Percentiles rank a stretch among this genome's conserved stretches.
phyloP scores from a whole-genome alignment of 2,329 filamentous ascomycete genomes.

The Huntiella decipiens region DNA sequence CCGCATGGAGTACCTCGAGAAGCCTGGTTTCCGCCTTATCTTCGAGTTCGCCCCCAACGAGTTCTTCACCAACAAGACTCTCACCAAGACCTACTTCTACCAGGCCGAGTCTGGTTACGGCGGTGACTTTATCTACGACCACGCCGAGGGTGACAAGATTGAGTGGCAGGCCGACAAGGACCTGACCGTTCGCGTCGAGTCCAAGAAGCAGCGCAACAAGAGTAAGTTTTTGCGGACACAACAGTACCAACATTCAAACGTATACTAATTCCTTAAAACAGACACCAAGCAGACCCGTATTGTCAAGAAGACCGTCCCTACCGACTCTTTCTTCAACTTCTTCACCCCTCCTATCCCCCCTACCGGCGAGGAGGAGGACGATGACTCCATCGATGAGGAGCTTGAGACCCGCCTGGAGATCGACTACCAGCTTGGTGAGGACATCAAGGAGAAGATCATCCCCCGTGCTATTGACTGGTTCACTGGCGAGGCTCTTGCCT shows the following conservation, averaged over 20 bases:
- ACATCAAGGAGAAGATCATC: conserved; percentile 99
- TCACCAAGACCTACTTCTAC: conserved; percentile 98
- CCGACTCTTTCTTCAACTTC: conserved; percentile 98
- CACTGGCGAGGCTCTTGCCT: conserved; percentile 91
- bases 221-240: conserved; percentile 37
- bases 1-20: conserved; percentile 98
- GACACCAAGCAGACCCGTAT: conserved; percentile 98
- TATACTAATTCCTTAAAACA: conserved; percentile 20
- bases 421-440: conserved; percentile 95
- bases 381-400: conserved; percentile 64
- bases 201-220: conserved; percentile 99
- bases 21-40: conserved; percentile 92
- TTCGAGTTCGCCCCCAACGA: conserved; percentile 94
- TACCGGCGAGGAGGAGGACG: conserved; percentile 46
- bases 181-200: conserved; percentile 83
- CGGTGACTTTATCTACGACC: conserved; percentile 98
- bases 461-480: conserved; percentile 99
- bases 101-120: conserved; percentile 97
- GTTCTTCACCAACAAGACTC: conserved; percentile 91
- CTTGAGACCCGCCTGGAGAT: conserved; percentile 96
- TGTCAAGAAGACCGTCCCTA: conserved; percentile 97
- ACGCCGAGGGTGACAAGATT: conserved; percentile 94
- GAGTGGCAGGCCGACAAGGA: conserved; percentile 91
- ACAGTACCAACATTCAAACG: neutral
- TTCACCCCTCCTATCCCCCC: conserved; percentile 89